Percentiles rank a stretch among this genome's conserved stretches.
Evolutionary conservation across 495 filamentous ascomycete species (phyloP).

Genomic region (Penicillium egyptiacum): DNA sequence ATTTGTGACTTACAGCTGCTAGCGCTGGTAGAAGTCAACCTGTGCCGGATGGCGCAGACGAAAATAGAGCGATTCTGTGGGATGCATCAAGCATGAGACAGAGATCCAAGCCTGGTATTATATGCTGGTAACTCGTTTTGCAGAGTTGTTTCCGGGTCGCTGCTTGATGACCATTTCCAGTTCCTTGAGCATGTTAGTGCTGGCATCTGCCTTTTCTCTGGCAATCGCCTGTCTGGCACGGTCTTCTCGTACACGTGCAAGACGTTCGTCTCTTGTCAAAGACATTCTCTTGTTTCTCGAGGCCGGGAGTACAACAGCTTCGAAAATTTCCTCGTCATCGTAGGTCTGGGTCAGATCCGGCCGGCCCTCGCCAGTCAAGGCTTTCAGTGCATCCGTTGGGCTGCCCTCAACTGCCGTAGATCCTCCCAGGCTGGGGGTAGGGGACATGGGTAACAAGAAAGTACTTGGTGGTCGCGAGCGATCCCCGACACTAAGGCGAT

Average conservation of each 20-base stretch:
- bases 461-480: conserved; percentile 67
- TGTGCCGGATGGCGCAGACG: conserved; percentile 7
- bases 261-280: conserved; percentile 82
- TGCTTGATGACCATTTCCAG: conserved; percentile 86
- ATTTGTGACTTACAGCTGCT: conserved; percentile 25
- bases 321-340: conserved; percentile 76
- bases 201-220: conserved; percentile 73
- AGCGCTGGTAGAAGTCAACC: conserved; percentile 13
- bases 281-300: conserved; percentile 60
- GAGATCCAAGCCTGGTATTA: conserved; percentile 5
- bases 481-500: conserved; percentile 52
- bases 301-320: conserved; percentile 75
- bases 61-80: conserved; percentile 6
- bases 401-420: conserved; percentile 82
- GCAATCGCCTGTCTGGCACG: conserved; percentile 65
- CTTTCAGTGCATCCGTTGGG: conserved; percentile 71
- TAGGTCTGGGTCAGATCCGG: conserved; percentile 36
- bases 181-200: conserved; percentile 85
- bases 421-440: conserved; percentile 77
- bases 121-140: conserved; percentile 52
- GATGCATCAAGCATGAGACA: not conserved
- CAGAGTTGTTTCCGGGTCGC: conserved; percentile 54
- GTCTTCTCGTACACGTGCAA: conserved; percentile 86
- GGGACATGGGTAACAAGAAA: conserved; percentile 71
- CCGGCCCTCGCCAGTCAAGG: conserved; percentile 63